Base-by-base conservation (phyloP, 176 grass and related monocot species). In the Echinochloa phyllopogon region DNA sequence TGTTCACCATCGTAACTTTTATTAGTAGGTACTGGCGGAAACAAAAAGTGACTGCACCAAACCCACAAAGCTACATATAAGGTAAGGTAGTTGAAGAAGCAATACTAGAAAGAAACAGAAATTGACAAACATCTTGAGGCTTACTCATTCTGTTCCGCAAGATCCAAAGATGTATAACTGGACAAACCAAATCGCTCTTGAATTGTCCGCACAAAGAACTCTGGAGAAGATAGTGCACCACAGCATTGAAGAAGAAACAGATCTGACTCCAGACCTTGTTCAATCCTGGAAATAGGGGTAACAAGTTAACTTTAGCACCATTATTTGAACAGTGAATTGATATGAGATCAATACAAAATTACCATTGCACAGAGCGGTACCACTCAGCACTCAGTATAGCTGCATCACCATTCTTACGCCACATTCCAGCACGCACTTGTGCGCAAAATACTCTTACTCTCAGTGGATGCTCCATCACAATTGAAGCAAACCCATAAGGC, bases 391-490 rank as follows among this genome's bases (percentile, higher is more conserved):
- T 90, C 72, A 94, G 60, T 87, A 94, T 89, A 68, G 94, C 90
- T 82, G 94, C 86, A 89, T 99, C 97, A 49, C 94, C 97, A 84
- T 95, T 99, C 90, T 94, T 99, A 29, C 94, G 89, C 97, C 97
- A 99, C 97, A 96, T 96, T 81, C 94, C 97, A 82, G 97, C 90
- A 68, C 90, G 90, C 72, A 99, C 94, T 94, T 99, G 97, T 69
- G 92, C 92, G 18, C 94, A 99, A 78, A 96, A 96, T 76, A 99
- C 97, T 64, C 94, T 94, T 65, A 99, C 83, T 77, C 89, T 88
- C 85, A 99, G 83, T 55, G 94, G 97, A 92, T 99, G 94, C 82
- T 99, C 97, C 97, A 99, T 94, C 84, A 96, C 83, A 96, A 91
- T 79, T 76, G 94, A 91, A 74, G 94, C 86, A 85, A 99, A 94